These are phyloP conservation scores for Periconia sp. DNA, from an alignment of 2,329 filamentous ascomycete genomes.

Conservation along the genomic window DNA sequence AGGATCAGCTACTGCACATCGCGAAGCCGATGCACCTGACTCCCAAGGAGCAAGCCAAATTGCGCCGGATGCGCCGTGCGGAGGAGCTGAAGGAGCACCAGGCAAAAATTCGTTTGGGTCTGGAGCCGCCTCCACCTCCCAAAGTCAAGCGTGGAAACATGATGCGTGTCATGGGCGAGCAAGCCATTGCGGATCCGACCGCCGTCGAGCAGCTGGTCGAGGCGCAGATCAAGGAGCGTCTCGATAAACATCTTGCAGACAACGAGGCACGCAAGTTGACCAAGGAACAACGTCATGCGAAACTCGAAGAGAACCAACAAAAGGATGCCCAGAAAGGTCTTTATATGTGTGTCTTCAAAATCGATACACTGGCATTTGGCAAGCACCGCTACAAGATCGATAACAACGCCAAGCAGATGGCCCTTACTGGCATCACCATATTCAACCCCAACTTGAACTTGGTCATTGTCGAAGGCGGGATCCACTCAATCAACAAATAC, in stretches of 20 bases:
- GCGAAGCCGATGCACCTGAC: constrained; percentile 93
- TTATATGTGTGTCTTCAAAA: constrained; percentile 82
- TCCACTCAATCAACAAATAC: constrained; percentile 79
- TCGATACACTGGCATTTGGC: constrained; percentile 85
- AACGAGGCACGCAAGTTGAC: constrained; percentile 88
- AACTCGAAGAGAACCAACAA: constrained; percentile 78
- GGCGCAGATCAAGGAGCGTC: constrained; percentile 85
- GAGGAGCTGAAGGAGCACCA: constrained; percentile 94
- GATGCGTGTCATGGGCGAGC: constrained; percentile 93
- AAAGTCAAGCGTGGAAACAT: constrained; percentile 98
- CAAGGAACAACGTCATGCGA: constrained; percentile 84
- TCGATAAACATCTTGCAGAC: constrained; percentile 71
- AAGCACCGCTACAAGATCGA: constrained; percentile 92
- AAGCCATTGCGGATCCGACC: constrained; percentile 92
- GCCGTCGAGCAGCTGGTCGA: constrained; percentile 95
- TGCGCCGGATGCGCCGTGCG: constrained; percentile 86
- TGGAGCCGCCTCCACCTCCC: constrained; percentile 85
- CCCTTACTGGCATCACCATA: constrained; percentile 85
- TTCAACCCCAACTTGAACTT: constrained; percentile 88
- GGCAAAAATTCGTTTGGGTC: constrained; percentile 88
- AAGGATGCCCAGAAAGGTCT: constrained; percentile 87
- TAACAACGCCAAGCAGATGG: constrained; percentile 87
- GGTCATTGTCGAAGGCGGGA: constrained; percentile 88
- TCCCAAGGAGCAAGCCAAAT: constrained; percentile 84
- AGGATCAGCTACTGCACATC: constrained; percentile 77